Evolutionary conservation across 2,329 filamentous ascomycete genomes (phyloP), one percentile per base, ranked within the genome.

Genomic region (Beauveria caledonica): DNA sequence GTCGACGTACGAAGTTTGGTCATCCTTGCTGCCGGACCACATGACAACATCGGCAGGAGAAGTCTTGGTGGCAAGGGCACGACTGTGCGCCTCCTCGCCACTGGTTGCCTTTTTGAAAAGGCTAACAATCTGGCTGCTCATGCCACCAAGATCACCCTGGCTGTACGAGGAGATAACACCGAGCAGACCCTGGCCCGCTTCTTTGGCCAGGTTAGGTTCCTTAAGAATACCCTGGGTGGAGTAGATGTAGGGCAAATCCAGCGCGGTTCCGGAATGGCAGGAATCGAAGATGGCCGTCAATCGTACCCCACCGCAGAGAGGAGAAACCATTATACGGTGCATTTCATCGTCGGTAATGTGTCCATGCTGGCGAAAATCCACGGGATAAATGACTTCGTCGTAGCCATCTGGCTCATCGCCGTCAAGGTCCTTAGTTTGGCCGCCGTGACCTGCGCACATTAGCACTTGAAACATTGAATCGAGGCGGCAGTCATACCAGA

Each of bases 11-110:
- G 89, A 92, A 68, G 93, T 99, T 77, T 99, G 94, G 66, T 89
- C 86, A 71, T 97, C 94, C 74, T 97, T 97, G 78, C 90, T 96
- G 60, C 94, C 94, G 59, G 91, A 96, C 85, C 92, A 94, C 91
- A 97, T 97, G 71, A 97, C 83, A 49, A 99, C 93, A 73, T 97
- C 94, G 49, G 94, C 94, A 1, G 92, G 89, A 52, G 89, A 94
- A 11, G 93, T 97, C 80, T 96, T 97, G 46, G 93, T 97, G 66
- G 88, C 82, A 65, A 92, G 77, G 54, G 92, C 86, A 70, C 87
- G 87, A 76, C 92, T 84, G 73, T 92, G 88, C 7, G 87, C 87
- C n/a, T 91, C 86, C 61, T 94, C 82, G 66, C 93, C 92, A 59
- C 78, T 85, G 17, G 89, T 88, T 11, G 90, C 92, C 74, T 94